Conservation (phyloP, 2,329 filamentous ascomycete species). For the Periconia macrospinosa region DNA sequence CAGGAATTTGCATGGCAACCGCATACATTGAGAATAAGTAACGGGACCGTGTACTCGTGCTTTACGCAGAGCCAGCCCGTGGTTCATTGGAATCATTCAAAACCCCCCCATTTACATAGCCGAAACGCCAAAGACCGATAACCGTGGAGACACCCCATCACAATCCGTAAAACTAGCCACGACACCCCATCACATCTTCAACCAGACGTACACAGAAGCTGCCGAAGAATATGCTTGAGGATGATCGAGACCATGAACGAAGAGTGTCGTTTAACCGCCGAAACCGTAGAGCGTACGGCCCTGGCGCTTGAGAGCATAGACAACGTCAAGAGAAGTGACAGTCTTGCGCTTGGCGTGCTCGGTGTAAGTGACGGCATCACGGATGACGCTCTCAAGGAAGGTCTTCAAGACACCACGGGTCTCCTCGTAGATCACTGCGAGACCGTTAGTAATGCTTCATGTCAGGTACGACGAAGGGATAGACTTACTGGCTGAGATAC, state of each 20-base stretch:
- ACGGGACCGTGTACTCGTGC: constrained; percentile 17
- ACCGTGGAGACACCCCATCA: constrained; percentile 26
- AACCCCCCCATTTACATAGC: constrained; percentile 22
- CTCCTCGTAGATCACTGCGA: constrained; percentile 74
- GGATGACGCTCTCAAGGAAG: constrained; percentile 76
- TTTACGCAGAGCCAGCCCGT: constrained; percentile 10
- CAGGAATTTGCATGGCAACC: constrained; percentile 10
- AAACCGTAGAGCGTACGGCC: constrained; percentile 81
- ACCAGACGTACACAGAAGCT: constrained; percentile 9
- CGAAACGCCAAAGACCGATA: constrained; percentile 35
- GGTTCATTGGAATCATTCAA: constrained; percentile 26
- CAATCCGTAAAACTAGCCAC: constrained; percentile 12
- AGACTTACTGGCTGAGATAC: constrained; percentile 54
- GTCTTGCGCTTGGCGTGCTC: constrained; percentile 83
- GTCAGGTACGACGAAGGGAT: neutral
- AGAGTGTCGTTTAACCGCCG: constrained; percentile 68
- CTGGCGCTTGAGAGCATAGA: constrained; percentile 67
- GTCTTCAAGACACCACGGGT: constrained; percentile 77
- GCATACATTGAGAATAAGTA: constrained; percentile 31
- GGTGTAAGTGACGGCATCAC: constrained; percentile 76
- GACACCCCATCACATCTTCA: constrained; percentile 18
- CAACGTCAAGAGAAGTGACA: constrained; percentile 68
- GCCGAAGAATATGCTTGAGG: constrained; percentile 10
- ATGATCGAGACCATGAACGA: constrained; percentile 16
- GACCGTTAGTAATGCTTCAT: constrained; percentile 24